These are phyloP conservation scores for Aspergillus unguis DNA, from an alignment of 2,329 filamentous ascomycete genomes.

Conservation along the genomic window DNA sequence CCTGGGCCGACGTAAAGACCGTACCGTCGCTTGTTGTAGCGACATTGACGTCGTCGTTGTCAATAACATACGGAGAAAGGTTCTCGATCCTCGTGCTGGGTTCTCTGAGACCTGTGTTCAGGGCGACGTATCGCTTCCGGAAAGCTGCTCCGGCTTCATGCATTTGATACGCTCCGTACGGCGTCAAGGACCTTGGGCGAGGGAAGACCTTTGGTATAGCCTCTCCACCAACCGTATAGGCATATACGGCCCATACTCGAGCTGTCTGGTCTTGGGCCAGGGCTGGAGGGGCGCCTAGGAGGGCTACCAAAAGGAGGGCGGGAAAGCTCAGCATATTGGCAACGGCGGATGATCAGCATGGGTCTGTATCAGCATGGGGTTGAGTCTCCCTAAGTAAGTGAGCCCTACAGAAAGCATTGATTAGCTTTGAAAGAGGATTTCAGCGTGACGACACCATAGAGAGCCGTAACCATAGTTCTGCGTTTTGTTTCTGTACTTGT, in stretches of 20 bases:
- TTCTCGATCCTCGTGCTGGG: constrained; percentile 41
- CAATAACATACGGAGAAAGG: constrained; percentile 45
- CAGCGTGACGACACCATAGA: constrained; percentile 8
- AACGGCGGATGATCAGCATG: not conserved
- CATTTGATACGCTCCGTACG: constrained; percentile 55
- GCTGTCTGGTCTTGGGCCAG: constrained; percentile 29
- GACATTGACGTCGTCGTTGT: constrained; percentile 48
- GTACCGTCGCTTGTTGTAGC: constrained; percentile 48
- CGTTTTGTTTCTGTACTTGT: not conserved
- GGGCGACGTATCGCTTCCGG: constrained; percentile 51
- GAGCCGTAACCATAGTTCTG: not conserved
- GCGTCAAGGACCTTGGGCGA: constrained; percentile 44
- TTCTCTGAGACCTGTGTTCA: constrained; percentile 20
- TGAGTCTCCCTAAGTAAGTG: not conserved
- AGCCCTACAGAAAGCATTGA: not conserved
- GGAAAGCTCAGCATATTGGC: constrained; percentile 10
- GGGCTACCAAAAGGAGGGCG: not conserved
- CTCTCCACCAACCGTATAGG: constrained; percentile 55
- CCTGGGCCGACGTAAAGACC: constrained; percentile 53
- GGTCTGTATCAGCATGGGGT: not conserved
- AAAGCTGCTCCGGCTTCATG: constrained; percentile 50
- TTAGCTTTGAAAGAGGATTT: not conserved
- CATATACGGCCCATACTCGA: constrained; percentile 49
- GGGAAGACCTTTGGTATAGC: constrained; percentile 47
- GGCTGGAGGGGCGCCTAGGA: constrained; percentile 15